Base-by-base conservation (phyloP, 306 rosid genomes). In the Begonia peltatifolia region DNA sequence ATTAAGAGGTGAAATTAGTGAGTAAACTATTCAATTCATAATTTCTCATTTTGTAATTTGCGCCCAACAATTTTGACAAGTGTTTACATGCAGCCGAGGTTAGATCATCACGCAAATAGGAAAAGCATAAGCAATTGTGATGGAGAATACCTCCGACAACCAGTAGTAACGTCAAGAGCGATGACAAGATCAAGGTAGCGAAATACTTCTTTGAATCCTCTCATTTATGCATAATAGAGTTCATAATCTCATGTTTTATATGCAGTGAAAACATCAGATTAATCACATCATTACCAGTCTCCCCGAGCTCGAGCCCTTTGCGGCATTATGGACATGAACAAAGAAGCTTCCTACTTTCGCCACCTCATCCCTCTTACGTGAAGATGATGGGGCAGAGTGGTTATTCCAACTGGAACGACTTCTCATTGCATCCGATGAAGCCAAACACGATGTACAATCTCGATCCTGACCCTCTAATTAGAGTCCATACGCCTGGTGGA, bases 251-350 rank as follows among this genome's bases (percentile, higher is more conserved):
- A 52, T 50, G 55, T 56, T 58, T 13, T 62, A 20, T 71, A 57
- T 70, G 63, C 76, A 90, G 99, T 50, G 99, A 84, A 14, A 77
- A 67, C 56, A 12, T 55, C 52, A 76, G 88, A 73, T 62, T 58
- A 66, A 90, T 86, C 59, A 66, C 92, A 18, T 90, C 99, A 50
- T 69, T 86, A 71, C 99, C 94, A 0, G 99, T 86, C 13, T 90
- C 99, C 42, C 99, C 99, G 38, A 68, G 79, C 64, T 90, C 99
- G 49, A 90, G 99, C 72, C 99, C 99, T 12, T 64, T 90, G 65
- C 77, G 94, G 65, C 86, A 76, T 18, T 61, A 68, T 46, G 79
- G 86, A 35, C 62, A 77, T 0, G 63, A 74, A 13, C 74, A 83
- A 42, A 63, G 59, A 65, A 81, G 80, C 74, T 64, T 69, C 58